Conservation (phyloP, 2,329 filamentous ascomycete species). For the Diaporthe ilicicola region DNA sequence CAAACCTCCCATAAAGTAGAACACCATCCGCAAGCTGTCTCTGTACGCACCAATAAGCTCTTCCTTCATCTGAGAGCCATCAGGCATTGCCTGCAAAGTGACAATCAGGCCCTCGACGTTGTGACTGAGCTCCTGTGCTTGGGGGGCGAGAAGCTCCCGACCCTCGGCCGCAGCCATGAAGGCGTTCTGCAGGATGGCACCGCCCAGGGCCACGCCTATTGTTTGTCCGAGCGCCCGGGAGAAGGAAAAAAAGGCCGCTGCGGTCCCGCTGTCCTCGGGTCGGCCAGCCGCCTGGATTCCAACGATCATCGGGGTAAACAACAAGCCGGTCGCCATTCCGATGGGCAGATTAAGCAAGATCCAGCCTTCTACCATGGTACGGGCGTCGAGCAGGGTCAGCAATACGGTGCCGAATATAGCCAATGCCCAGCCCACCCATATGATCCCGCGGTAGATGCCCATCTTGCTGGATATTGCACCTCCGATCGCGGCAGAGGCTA, state of each 20-base stretch:
- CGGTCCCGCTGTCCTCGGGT: conserved; percentile 57
- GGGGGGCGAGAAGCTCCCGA: neutral
- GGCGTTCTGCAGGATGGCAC: conserved; percentile 75
- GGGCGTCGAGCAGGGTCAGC: conserved; percentile 55
- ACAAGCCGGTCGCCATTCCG: conserved; percentile 69
- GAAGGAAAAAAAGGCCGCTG: conserved; percentile 74
- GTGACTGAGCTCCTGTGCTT: neutral
- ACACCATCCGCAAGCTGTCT: neutral
- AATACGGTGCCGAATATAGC: conserved; percentile 66
- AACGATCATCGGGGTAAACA: conserved; percentile 71
- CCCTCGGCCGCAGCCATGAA: conserved; percentile 50
- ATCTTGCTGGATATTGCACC: conserved; percentile 60
- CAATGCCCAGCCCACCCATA: conserved; percentile 69
- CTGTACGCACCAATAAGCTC: neutral
- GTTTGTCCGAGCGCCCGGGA: conserved; percentile 71
- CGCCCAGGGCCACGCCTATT: conserved; percentile 72
- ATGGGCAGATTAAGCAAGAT: conserved; percentile 68
- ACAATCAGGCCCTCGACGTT: neutral
- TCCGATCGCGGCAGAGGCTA: conserved; percentile 63
- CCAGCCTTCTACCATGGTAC: conserved; percentile 63
- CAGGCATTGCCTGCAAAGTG: neutral
- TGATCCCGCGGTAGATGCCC: conserved; percentile 67
- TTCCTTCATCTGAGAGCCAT: neutral
- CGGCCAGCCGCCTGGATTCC: conserved; percentile 68
- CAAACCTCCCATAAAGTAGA: neutral